Conservation (phyloP, 345 rosid species). For the Brassica rapa region DNA sequence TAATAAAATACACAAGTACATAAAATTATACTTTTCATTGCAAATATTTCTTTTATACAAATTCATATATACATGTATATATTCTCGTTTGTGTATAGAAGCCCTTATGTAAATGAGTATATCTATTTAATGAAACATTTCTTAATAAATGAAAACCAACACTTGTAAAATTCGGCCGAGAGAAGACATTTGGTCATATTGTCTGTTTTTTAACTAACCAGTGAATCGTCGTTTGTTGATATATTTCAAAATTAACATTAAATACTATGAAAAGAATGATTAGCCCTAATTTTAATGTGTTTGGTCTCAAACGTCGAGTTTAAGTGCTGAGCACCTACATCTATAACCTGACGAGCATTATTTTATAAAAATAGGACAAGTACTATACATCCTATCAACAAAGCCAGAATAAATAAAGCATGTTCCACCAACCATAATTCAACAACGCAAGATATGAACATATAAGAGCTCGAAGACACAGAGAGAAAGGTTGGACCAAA, state of each 20-base stretch:
- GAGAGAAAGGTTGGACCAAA: neutral
- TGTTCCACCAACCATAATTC: slow-evolving; percentile 1
- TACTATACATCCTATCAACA: neutral
- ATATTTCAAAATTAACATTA: too few species aligned
- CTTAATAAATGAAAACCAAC: too few species aligned
- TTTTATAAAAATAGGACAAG: neutral
- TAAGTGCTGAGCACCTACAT: neutral
- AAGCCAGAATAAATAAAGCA: slow-evolving; percentile 2
- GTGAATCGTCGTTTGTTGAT: neutral
- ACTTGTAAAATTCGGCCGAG: neutral
- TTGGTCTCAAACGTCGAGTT: neutral
- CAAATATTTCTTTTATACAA: neutral
- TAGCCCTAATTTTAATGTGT: neutral
- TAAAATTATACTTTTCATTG: neutral
- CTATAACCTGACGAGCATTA: neutral
- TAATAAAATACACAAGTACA: neutral
- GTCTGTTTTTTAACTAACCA: neutral
- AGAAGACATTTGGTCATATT: neutral
- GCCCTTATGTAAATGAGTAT: too few species aligned
- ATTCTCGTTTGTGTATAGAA: too few species aligned
- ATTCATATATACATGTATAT: neutral
- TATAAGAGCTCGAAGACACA: slow-evolving; percentile 1
- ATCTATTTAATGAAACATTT: too few species aligned
- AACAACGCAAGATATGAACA: slow-evolving; percentile 1
- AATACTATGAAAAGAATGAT: neutral